These are phyloP conservation scores for Hypoxylon perforatum DNA, from an alignment of 495 filamentous ascomycete species.

Conservation along the genomic window DNA sequence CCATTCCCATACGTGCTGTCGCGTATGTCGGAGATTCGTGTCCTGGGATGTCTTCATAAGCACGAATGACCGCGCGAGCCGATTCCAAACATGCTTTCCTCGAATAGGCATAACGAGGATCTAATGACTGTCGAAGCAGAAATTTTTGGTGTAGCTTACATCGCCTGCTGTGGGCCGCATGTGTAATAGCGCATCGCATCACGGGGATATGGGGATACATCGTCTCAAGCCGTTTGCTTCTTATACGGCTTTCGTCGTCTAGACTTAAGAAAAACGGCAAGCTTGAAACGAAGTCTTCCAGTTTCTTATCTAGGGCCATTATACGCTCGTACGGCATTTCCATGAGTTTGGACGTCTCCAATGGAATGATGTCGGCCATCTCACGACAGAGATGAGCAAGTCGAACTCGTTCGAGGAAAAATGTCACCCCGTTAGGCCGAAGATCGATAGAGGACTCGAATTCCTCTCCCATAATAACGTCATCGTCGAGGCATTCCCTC, in stretches of 20 bases:
- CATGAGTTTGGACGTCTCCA: conserved; percentile 45
- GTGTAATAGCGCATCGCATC: conserved; percentile 54
- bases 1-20: conserved; percentile 39
- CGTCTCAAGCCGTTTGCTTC: conserved; percentile 49
- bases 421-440: conserved; percentile 58
- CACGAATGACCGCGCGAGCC: conserved; percentile 59
- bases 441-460: conserved; percentile 9
- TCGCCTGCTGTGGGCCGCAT: conserved; percentile 55
- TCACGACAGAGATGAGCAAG: conserved; percentile 56
- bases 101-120: conserved; percentile 59
- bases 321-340: conserved; percentile 54
- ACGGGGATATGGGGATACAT: conserved; percentile 53
- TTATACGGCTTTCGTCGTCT: conserved; percentile 47
- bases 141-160: conserved; percentile 57
- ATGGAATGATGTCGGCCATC: conserved; percentile 51
- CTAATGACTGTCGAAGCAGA: conserved; percentile 43
- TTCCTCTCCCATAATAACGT: not conserved
- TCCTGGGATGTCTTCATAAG: conserved; percentile 46
- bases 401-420: conserved; percentile 54
- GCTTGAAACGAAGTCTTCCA: conserved; percentile 1
- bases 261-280: conserved; percentile 46
- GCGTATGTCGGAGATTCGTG: conserved; percentile 21
- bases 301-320: conserved; percentile 26
- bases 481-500: conserved; percentile 43
- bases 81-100: conserved; percentile 56